phyloP scores from a whole-genome alignment of 192 early-diverging fungal genomes.

The Pilaira anomala region DNA sequence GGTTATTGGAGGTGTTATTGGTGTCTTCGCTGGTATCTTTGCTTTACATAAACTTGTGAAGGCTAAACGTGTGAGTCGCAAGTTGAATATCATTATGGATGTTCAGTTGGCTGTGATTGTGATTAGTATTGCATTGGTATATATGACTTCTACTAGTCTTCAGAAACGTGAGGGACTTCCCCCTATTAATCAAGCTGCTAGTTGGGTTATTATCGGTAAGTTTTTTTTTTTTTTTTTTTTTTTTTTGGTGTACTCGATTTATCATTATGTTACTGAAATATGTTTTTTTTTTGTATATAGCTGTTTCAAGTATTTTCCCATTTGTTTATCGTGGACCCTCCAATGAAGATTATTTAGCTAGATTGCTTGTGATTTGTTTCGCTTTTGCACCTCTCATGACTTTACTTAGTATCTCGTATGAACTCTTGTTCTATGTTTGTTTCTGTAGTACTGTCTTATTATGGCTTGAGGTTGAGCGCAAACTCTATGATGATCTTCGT shows the following conservation, averaged over 20 bases:
- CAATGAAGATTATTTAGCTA: conserved; percentile 73
- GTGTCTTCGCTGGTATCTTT: conserved; percentile 38
- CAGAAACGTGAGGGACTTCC: conserved; percentile 62
- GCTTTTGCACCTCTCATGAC: conserved; percentile 86
- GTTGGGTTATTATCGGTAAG: conserved; percentile 67
- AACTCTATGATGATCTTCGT: conserved; percentile 36
- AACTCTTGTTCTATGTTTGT: conserved; percentile 84
- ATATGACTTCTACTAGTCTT: conserved; percentile 58
- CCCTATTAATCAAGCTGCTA: conserved; percentile 58
- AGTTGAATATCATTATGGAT: background rate
- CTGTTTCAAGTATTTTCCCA: conserved; percentile 52
- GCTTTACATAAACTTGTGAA: conserved; percentile 17
- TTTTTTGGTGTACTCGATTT: background rate
- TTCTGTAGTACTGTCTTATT: conserved; percentile 68
- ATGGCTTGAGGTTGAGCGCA: conserved; percentile 77
- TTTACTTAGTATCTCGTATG: conserved; percentile 88
- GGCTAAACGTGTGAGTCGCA: background rate
- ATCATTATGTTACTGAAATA: background rate
- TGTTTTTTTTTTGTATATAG: conserved; percentile 26
- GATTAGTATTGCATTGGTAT: conserved; percentile 57
- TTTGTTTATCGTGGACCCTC: conserved; percentile 56
- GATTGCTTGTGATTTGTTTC: conserved; percentile 79
- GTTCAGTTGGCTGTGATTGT: conserved; percentile 39
- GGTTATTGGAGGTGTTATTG: conserved; percentile 17
- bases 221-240: too few relatives aligned